Evolutionary conservation across 2,329 filamentous ascomycete genomes (phyloP), one percentile per base, ranked within the genome.

Genomic region (Ophiostoma perfectum): DNA sequence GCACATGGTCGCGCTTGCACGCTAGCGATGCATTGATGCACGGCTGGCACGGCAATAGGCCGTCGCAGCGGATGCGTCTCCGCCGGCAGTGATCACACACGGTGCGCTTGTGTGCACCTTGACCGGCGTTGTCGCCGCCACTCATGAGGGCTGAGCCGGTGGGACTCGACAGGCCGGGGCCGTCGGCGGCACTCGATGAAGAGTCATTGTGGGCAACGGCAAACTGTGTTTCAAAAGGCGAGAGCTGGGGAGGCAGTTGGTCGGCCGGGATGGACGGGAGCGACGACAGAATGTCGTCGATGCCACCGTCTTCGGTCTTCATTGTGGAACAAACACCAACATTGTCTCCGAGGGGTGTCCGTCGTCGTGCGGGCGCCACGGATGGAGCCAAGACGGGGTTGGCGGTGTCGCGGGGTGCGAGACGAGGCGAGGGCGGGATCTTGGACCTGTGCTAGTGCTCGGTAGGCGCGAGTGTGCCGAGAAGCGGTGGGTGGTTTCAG

Each of bases 1-100:
- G 86, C 60, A 88, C 82, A 73, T 87, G 85, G 73, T 88, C 86
- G 75, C 86, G 85, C 72, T 86, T 88, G 78, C 86, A 88, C n/a
- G 78, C 81, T 70, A 88, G 80, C 38, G 83, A 81, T 42, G 86
- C 84, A 69, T 83, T 82, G 67, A 81, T 77, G 75, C 86, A 88
- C 74, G 87, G 87, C 76, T 86, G 84, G 78, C 86, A 88, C 4
- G 86, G 84, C 65, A 77, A 78, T 66, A 77, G 73, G 66, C 80
- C 80, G 73, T 81, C 80, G 72, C 80, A 82, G 66, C 80, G 77
- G 47, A 82, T 81, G 80, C 80, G 75, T 71, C 80, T 75, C 72
- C 78, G 74, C 67, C 80, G 77, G 73, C 80, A 82, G 71, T 81
- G 79, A 70, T 82, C 80, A 72, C 80, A 82, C 45, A 81, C 80